Conservation (phyloP, 306 rosid species). For the Alnus glutinosa region DNA sequence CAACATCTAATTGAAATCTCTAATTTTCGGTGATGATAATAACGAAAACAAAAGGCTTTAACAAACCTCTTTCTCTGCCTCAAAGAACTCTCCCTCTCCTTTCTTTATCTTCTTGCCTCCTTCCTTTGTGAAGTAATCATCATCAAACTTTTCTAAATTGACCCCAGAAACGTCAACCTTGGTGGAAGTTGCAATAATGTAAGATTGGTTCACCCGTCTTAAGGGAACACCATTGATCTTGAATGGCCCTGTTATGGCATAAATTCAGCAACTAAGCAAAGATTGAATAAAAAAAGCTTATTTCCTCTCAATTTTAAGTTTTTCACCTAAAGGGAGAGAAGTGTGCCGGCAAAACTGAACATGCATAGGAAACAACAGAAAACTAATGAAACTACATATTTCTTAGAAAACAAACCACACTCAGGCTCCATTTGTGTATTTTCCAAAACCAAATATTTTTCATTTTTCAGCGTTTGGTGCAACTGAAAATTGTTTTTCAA, state of each 20-base stretch:
- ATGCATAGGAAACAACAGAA: not conserved
- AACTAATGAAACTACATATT: not conserved
- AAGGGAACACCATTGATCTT: conserved; percentile 42
- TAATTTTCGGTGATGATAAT: not conserved
- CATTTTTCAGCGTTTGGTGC: too few species aligned
- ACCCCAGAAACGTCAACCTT: conserved; percentile 40
- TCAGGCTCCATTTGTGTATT: not conserved
- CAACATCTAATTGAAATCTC: not conserved
- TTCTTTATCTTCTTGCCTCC: conserved; percentile 37
- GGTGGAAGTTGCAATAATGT: conserved; percentile 41
- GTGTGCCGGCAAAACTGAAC: not conserved
- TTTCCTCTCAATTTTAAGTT: not conserved
- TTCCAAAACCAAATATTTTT: not conserved
- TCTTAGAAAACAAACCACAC: not conserved
- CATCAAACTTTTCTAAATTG: conserved; percentile 35
- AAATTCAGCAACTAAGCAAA: conserved; percentile 5
- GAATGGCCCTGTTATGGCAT: conserved; percentile 33
- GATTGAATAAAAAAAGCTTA: not conserved
- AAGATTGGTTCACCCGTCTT: conserved; percentile 45
- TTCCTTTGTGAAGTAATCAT: conserved; percentile 32
- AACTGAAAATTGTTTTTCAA: not conserved
- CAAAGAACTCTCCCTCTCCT: conserved; percentile 41
- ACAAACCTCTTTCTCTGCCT: conserved; percentile 40
- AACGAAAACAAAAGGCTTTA: not conserved
- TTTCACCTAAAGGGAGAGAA: not conserved